Conservation (phyloP, 345 rosid species). For the Aegle marmelos region DNA sequence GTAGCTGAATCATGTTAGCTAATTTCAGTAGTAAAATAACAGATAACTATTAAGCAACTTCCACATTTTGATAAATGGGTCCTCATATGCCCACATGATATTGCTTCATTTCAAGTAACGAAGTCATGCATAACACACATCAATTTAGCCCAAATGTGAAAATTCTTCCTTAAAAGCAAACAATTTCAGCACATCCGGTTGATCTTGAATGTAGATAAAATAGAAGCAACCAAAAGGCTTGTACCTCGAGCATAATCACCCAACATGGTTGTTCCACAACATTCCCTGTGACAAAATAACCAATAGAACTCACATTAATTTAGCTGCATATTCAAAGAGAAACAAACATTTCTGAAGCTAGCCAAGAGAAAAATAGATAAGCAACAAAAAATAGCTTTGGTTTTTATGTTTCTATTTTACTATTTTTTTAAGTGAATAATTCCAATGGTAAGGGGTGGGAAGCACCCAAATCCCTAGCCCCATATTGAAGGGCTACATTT, state of each 20-base stretch:
- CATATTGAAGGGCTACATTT: background rate
- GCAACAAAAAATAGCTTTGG: background rate
- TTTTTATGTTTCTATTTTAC: no score
- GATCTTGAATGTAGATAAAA: background rate
- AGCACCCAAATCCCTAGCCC: background rate
- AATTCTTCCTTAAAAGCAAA: background rate
- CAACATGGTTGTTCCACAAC: slow-evolving; percentile 83
- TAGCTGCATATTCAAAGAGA: slow-evolving; percentile 2
- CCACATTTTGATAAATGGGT: background rate
- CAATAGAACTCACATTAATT: slow-evolving; percentile 1
- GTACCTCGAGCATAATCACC: slow-evolving; percentile 97
- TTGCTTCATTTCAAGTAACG: slow-evolving; percentile 1
- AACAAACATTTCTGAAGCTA: slow-evolving; percentile 12
- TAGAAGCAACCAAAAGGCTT: slow-evolving; percentile 7
- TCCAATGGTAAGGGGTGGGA: background rate
- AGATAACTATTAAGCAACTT: background rate
- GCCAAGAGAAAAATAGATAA: background rate
- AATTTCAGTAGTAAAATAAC: background rate
- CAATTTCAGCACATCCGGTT: background rate
- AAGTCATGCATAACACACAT: background rate
- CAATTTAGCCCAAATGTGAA: background rate
- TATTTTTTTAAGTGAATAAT: background rate
- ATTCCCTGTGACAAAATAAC: slow-evolving; percentile 42
- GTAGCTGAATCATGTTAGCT: background rate
- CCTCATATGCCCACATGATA: background rate